Evolutionary conservation across 805 yeast genomes (phyloP).

Genomic region (Kregervanrija pseudodelftensis): DNA sequence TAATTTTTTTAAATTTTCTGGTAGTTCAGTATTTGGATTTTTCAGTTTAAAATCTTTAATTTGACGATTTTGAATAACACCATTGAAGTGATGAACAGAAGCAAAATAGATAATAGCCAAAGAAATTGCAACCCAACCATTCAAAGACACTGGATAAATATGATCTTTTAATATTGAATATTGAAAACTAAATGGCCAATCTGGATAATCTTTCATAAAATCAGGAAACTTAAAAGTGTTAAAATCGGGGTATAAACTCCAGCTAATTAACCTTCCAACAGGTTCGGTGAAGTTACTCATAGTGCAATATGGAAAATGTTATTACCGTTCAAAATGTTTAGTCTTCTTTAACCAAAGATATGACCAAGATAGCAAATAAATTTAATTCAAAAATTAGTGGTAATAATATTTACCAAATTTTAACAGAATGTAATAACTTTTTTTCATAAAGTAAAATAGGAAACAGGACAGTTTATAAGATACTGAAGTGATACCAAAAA

Average conservation of each 20-base stretch:
- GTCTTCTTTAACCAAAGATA: not conserved
- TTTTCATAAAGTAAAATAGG: too few relatives aligned
- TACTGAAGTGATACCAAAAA: too few relatives aligned
- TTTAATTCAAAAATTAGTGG: too few relatives aligned
- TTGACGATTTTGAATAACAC: constrained; percentile 40
- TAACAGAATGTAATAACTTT: too few relatives aligned
- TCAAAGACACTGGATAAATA: constrained; percentile 37
- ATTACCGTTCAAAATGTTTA: not conserved
- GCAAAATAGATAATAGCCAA: constrained; percentile 54
- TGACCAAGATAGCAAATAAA: not conserved
- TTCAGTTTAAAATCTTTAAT: constrained; percentile 23
- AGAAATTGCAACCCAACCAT: constrained; percentile 45
- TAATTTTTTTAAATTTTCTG: constrained; percentile 28
- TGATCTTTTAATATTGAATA: constrained; percentile 19
- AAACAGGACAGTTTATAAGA: too few relatives aligned
- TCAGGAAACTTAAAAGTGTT: constrained; percentile 24
- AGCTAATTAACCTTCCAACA: constrained; percentile 14
- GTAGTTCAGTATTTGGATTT: constrained; percentile 21
- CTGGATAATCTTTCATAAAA: constrained; percentile 17
- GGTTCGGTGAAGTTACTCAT: not conserved
- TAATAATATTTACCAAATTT: too few relatives aligned
- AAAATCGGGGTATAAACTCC: constrained; percentile 18
- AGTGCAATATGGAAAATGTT: not conserved
- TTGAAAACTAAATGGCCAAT: constrained; percentile 20
- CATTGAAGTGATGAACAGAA: constrained; percentile 49